Conservation (phyloP, 768 basidiomycete species). For the Macrolepiota albuminosa region DNA sequence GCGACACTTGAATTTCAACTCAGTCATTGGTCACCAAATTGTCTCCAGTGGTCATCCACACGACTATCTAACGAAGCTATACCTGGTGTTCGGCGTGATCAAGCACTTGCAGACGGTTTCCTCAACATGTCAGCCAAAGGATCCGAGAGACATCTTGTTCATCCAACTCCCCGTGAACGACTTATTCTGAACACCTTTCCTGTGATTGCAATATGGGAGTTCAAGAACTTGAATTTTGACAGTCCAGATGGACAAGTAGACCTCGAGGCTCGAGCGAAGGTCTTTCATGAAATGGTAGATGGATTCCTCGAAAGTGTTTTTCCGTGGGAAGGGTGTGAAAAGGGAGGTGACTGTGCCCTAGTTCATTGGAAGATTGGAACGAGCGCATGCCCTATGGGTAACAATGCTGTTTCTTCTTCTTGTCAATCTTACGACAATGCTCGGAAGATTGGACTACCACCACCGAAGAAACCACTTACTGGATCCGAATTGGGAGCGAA, state of each 20-base stretch:
- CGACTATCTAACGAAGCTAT: neutral
- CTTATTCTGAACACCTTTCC: neutral
- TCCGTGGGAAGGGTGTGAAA: conserved; percentile 3
- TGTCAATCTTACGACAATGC: neutral
- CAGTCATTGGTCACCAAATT: neutral
- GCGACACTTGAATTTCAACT: neutral
- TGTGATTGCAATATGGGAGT: neutral
- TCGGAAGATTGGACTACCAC: neutral
- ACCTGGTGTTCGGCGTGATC: neutral
- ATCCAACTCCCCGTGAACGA: neutral
- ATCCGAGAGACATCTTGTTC: neutral
- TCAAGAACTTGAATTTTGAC: neutral
- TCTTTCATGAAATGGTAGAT: neutral
- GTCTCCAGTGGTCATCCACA: neutral
- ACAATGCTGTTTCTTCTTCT: neutral
- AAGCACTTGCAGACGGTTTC: neutral
- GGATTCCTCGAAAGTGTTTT: neutral
- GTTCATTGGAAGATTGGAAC: neutral
- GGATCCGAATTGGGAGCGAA: neutral
- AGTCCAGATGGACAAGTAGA: neutral
- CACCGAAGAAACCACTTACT: neutral
- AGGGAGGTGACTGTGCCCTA: neutral
- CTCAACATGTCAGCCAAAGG: neutral
- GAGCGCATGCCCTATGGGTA: neutral
- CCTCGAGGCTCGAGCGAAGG: neutral